Evolutionary conservation across 2,329 filamentous ascomycete genomes (phyloP).

Genomic region (Epichloe gansuensis): DNA sequence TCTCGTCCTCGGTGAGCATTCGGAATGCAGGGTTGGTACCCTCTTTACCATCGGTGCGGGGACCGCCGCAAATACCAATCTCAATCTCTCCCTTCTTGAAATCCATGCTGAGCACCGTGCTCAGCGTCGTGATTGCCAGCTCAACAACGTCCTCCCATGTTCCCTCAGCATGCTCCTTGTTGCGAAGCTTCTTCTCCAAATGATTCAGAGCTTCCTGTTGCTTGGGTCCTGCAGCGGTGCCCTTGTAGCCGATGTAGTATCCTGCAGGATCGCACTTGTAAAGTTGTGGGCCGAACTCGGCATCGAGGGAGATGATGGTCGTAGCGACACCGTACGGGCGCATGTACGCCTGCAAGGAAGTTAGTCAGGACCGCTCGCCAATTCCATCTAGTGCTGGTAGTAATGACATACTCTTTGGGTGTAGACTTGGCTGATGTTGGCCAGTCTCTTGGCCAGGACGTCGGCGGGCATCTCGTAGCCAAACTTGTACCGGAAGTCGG

Average conservation of each 20-base stretch:
- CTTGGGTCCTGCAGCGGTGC: constrained; percentile 91
- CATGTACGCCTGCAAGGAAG: constrained; percentile 67
- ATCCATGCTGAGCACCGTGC: constrained; percentile 93
- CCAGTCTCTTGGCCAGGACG: constrained; percentile 87
- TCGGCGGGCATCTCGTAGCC: constrained; percentile 99
- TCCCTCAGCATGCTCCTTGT: constrained; percentile 88
- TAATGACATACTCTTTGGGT: constrained; percentile 65
- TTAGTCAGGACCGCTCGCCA: background rate
- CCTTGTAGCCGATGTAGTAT: constrained; percentile 98
- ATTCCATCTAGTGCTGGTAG: background rate
- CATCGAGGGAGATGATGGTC: constrained; percentile 87
- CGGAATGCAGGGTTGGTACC: constrained; percentile 71
- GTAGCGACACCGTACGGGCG: constrained; percentile 90
- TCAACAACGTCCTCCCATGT: constrained; percentile 97
- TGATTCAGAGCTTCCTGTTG: constrained; percentile 98
- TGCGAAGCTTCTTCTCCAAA: constrained; percentile 98
- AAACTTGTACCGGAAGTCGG: constrained; percentile 96
- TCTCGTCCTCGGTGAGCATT: constrained; percentile 89
- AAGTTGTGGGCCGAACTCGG: constrained; percentile 82
- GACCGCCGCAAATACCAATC: constrained; percentile 91
- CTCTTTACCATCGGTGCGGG: constrained; percentile 68
- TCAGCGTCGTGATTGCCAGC: constrained; percentile 86
- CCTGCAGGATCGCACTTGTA: constrained; percentile 98
- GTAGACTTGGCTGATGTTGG: constrained; percentile 99
- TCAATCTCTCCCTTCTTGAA: constrained; percentile 99